Conservation (phyloP, 371 early-diverging fungal genomes). For the Mortierella sp. region DNA sequence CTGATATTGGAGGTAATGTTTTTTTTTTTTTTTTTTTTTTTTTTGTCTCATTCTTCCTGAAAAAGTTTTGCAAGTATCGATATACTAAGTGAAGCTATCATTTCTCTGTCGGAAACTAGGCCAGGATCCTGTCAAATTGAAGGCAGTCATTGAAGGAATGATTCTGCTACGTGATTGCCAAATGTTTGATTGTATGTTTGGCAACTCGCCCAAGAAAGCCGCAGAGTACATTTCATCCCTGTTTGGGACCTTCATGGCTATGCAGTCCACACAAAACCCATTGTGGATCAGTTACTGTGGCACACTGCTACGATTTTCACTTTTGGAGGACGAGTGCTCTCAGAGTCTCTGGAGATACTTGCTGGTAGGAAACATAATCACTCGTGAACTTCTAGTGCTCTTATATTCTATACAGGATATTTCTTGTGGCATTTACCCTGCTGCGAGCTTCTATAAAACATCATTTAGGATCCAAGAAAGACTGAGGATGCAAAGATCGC, state of each 20-base stretch:
- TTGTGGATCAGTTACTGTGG: slow-evolving; percentile 56
- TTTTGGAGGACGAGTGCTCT: slow-evolving; percentile 51
- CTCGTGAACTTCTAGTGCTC: neutral
- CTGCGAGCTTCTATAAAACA: neutral
- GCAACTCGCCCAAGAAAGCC: slow-evolving; percentile 21
- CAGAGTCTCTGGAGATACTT: slow-evolving; percentile 40
- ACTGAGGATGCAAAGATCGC: slow-evolving; percentile 23
- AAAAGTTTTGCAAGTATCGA: too few relatives aligned
- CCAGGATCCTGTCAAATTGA: slow-evolving; percentile 34
- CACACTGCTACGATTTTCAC: slow-evolving; percentile 48
- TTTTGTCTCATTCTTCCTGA: too few relatives aligned
- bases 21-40: too few relatives aligned
- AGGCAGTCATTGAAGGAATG: slow-evolving; percentile 36
- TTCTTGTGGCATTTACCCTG: neutral
- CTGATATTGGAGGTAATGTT: slow-evolving; percentile 25
- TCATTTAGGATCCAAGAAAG: slow-evolving; percentile 24
- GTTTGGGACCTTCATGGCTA: slow-evolving; percentile 28
- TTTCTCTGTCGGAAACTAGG: neutral
- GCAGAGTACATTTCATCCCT: slow-evolving; percentile 21
- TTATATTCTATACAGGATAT: neutral
- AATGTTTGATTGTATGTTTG: slow-evolving; percentile 26
- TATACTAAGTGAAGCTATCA: too few relatives aligned
- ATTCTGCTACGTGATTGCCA: slow-evolving; percentile 27
- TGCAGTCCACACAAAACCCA: slow-evolving; percentile 53
- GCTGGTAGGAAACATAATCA: slow-evolving; percentile 32